A percentile compares a stretch with the other conserved stretches of the same genome.
Conservation (phyloP, 768 basidiomycete genomes). For the Boletus huronensis region DNA sequence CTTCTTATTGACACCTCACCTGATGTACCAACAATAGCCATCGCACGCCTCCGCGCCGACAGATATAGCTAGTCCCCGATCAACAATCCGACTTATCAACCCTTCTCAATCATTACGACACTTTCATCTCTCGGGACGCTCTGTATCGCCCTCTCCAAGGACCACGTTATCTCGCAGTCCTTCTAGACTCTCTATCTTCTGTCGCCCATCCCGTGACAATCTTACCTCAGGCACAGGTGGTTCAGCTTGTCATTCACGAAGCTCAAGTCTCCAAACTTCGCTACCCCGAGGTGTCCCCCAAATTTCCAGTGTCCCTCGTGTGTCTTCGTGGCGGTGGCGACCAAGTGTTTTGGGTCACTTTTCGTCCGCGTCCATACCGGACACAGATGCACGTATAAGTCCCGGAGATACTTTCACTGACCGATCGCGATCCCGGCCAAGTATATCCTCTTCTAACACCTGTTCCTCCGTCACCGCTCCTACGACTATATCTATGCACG, state of each 20-base stretch:
- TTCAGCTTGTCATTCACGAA: slow-evolving; percentile 42
- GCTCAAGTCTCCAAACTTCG: slow-evolving; percentile 48
- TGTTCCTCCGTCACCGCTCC: slow-evolving; percentile 43
- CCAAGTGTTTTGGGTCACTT: slow-evolving; percentile 67
- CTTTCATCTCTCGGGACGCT: slow-evolving; percentile 41
- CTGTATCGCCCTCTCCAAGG: slow-evolving; percentile 39
- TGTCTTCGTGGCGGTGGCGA: slow-evolving; percentile 48
- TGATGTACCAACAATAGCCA: slow-evolving; percentile 21
- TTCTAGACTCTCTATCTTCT: slow-evolving; percentile 45
- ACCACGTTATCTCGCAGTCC: slow-evolving; percentile 34
- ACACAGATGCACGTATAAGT: slow-evolving; percentile 39
- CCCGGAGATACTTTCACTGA: slow-evolving; percentile 41
- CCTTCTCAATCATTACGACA: slow-evolving; percentile 40
- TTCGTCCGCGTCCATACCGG: slow-evolving; percentile 44
- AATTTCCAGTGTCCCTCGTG: slow-evolving; percentile 6
- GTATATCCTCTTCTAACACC: slow-evolving; percentile 59
- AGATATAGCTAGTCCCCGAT: slow-evolving; percentile 29
- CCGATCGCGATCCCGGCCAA: slow-evolving; percentile 53
- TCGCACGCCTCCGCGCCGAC: slow-evolving; percentile 20
- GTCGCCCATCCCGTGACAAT: slow-evolving; percentile 29
- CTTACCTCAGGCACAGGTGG: slow-evolving; percentile 27
- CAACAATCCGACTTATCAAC: slow-evolving; percentile 35
- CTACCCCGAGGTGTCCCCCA: slow-evolving; percentile 19
- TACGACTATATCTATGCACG: slow-evolving; percentile 36
- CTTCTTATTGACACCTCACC: slow-evolving; percentile 21